phyloP scores from a whole-genome alignment of 176 grass and related monocot species.

The Ampelocalamus luodianensis region DNA sequence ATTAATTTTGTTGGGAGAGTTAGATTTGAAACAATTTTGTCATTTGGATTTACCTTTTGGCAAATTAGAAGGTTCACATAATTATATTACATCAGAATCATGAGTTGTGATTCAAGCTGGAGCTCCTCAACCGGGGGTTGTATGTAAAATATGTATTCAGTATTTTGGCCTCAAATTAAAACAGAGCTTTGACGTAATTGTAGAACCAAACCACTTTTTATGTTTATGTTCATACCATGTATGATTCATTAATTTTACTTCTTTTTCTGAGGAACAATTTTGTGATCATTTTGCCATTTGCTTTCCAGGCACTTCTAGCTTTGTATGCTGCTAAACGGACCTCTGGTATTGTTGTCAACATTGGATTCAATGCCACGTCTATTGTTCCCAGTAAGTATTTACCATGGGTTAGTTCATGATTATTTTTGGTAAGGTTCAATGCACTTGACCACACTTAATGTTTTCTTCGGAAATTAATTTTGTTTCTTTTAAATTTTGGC shows the following conservation, averaged over 20 bases:
- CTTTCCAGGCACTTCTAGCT: constrained; percentile 81
- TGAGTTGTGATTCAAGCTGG: neutral
- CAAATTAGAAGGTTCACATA: constrained; percentile 13
- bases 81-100: constrained; percentile 4
- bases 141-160: neutral
- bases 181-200: neutral
- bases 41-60: neutral
- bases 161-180: neutral
- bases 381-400: constrained; percentile 81
- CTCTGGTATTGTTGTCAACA: constrained; percentile 91
- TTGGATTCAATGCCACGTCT: constrained; percentile 89
- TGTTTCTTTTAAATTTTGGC: neutral
- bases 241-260: neutral
- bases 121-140: neutral
- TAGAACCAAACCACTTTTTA: neutral
- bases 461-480: constrained; percentile 4
- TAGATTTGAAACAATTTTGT: constrained; percentile 14
- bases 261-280: neutral
- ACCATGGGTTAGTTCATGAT: neutral
- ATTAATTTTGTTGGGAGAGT: constrained; percentile 10
- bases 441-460: neutral
- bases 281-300: constrained; percentile 33
- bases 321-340: constrained; percentile 82
- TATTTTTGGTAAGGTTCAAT: neutral
- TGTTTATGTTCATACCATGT: constrained; percentile 25